Percentiles rank a stretch among this genome's conserved stretches.
Evolutionary conservation across 2,329 filamentous ascomycete genomes (phyloP).

Genomic region (Trichophyton equinum): DNA sequence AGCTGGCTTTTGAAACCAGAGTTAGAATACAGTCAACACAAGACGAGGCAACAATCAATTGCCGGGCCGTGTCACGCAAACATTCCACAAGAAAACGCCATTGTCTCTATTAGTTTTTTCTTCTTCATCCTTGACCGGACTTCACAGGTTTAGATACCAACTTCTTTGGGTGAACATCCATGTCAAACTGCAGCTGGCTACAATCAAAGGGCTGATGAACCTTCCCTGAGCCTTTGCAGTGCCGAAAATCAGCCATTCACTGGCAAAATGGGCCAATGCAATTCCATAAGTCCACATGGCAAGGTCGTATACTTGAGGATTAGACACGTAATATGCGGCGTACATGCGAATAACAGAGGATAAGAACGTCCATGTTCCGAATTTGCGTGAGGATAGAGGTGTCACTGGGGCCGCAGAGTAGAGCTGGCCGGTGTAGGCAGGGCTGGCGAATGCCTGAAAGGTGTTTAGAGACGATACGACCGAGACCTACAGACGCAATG

Average conservation of each 20-base stretch:
- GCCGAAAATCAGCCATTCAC: constrained; percentile 68
- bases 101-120: no score
- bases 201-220: constrained; percentile 46
- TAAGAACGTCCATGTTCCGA: constrained; percentile 79
- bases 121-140: background rate
- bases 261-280: constrained; percentile 64
- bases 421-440: constrained; percentile 72
- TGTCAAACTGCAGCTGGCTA: constrained; percentile 42
- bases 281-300: constrained; percentile 71
- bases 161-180: constrained; percentile 52
- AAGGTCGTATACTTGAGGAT: constrained; percentile 63
- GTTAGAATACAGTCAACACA: background rate
- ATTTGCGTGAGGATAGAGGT: constrained; percentile 63
- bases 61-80: background rate
- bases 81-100: no score
- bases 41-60: background rate
- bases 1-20: background rate
- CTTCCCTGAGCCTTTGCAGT: constrained; percentile 54
- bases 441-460: constrained; percentile 67
- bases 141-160: constrained; percentile 20
- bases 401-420: constrained; percentile 55
- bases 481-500: constrained; percentile 51
- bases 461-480: constrained; percentile 73
- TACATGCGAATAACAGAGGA: constrained; percentile 66
- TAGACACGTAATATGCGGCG: constrained; percentile 67